Conservation (phyloP, 345 rosid species). For the Eucalyptus fibrosa region DNA sequence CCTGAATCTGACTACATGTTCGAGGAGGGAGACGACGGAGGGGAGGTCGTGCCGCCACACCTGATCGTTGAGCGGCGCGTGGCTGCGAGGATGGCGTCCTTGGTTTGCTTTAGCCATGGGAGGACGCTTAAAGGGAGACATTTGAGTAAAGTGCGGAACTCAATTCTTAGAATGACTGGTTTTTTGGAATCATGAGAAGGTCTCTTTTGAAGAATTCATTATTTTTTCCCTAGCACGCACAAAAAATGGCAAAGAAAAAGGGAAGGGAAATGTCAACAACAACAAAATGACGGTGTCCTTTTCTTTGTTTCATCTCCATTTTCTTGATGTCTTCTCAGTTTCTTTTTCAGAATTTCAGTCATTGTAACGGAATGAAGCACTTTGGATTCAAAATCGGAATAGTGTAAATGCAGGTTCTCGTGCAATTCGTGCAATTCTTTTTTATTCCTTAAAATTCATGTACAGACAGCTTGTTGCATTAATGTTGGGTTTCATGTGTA, state of each 20-base stretch:
- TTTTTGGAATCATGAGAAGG: conserved; percentile 50
- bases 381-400: neutral
- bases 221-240: neutral
- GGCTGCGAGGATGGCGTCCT: conserved; percentile 61
- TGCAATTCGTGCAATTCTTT: neutral
- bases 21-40: conserved; percentile 17
- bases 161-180: conserved; percentile 78
- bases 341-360: neutral
- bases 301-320: neutral
- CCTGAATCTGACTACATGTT: neutral
- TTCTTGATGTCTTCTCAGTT: neutral
- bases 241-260: neutral
- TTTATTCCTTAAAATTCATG: neutral
- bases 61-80: conserved; percentile 34
- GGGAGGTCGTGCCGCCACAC: conserved; percentile 53
- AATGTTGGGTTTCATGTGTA: neutral
- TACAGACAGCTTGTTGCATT: neutral
- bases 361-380: neutral
- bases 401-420: neutral
- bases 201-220: neutral
- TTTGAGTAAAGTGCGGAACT: conserved; percentile 63
- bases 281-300: neutral
- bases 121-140: conserved; percentile 80
- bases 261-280: neutral
- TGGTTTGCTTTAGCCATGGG: conserved; percentile 70